Conservation (phyloP, 164 flowering plant genomes). For the Platanus orientalis region DNA sequence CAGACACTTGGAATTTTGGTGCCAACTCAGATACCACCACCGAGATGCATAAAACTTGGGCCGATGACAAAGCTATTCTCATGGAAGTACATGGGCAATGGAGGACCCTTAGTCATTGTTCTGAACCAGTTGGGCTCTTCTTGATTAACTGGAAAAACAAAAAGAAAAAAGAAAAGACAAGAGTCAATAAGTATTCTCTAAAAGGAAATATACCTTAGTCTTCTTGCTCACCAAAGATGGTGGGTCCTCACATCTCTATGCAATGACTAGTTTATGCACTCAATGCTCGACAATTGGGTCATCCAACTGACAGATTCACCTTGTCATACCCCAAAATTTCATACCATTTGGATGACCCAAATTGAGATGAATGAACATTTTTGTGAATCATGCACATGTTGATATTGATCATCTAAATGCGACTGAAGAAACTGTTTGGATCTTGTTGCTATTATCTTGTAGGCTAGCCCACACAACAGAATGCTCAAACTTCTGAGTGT, state of each 20-base stretch:
- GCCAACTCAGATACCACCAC: slow-evolving; percentile 6
- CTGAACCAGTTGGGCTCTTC: slow-evolving; percentile 29
- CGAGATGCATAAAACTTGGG: slow-evolving; percentile 2
- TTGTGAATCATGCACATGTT: neutral
- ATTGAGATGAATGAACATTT: neutral
- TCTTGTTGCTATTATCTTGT: neutral
- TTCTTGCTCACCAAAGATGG: neutral
- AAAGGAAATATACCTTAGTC: neutral
- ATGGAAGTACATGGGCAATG: slow-evolving; percentile 8
- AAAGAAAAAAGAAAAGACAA: slow-evolving; percentile 10
- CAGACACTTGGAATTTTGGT: slow-evolving; percentile 7
- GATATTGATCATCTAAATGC: too few relatives aligned
- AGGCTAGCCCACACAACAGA: neutral
- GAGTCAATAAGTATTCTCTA: neutral
- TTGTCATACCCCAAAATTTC: neutral
- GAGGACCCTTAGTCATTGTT: slow-evolving; percentile 20
- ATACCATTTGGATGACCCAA: neutral
- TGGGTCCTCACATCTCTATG: neutral
- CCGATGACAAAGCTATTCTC: slow-evolving; percentile 1
- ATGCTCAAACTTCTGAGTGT: neutral
- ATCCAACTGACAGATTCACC: neutral
- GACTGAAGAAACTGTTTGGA: neutral
- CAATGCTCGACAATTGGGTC: neutral
- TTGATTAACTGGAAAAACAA: slow-evolving; percentile 39
- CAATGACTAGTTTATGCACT: neutral